Base-by-base conservation (phyloP, 805 yeast genomes). In the Nakazawaea pomicola region DNA sequence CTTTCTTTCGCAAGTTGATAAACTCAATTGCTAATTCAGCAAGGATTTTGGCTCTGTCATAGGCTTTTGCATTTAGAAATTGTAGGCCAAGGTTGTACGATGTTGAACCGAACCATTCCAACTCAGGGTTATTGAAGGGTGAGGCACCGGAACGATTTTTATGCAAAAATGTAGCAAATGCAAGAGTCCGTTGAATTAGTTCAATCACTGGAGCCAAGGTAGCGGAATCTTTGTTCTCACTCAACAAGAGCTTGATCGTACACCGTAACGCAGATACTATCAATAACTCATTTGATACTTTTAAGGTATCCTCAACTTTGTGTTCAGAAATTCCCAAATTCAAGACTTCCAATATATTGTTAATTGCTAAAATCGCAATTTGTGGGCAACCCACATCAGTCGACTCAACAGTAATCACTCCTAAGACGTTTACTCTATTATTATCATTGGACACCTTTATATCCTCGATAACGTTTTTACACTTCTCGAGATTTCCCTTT, bases 51-150 rank as follows among this genome's bases (percentile, higher is more conserved):
- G 28, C 6, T 24, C n/a, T 11, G n/a, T n/a, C n/a, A n/a, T n/a
- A n/a, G n/a, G n/a, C n/a, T n/a, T n/a, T n/a, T n/a, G n/a, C n/a
- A n/a, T n/a, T n/a, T n/a, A n/a, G n/a, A n/a, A n/a, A n/a, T n/a
- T n/a, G n/a, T 7, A 57, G 50, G 1, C 58, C 48, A 12, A 60
- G 30, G 36, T 64, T 66, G 39, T 60, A 65, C 1, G 64, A 49
- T 5, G 55, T 55, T 2, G 69, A 55, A 0, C 63, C 54, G 47
- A 67, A 64, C 73, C 73, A 68, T 46, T 61, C 68, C 16, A 63
- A 46, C 33, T 68, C 73, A 33, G 56, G 56, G 5, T 48, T 17
- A 7, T 15, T 19, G 16, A 32, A 10, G 17, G 11, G n/a, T 20
- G 29, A 12, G 5, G 12, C n/a, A 24, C 16, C 18, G 29, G 8